A percentile compares a stretch with the other conserved stretches of the same genome.
phyloP scores from a whole-genome alignment of 2,329 filamentous ascomycete genomes.

The Setomelanomma holmii region DNA sequence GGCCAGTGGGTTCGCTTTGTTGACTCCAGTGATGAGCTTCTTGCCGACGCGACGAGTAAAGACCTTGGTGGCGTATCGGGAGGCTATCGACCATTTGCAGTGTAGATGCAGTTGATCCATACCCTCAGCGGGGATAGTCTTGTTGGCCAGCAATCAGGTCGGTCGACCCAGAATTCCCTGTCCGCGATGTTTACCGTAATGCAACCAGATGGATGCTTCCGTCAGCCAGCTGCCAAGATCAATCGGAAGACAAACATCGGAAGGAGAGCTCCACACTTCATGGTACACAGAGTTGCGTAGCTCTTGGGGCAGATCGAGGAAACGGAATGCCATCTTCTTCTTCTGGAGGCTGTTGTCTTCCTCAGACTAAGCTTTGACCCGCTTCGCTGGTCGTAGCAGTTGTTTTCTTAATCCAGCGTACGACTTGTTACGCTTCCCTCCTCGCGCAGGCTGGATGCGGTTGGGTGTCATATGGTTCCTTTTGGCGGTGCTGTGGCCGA shows the following conservation, averaged over 20 bases:
- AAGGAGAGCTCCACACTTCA: neutral
- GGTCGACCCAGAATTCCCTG: neutral
- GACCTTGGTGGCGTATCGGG: neutral
- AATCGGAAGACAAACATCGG: neutral
- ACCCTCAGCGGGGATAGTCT: neutral
- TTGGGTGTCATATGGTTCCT: too few species aligned
- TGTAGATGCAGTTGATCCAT: neutral
- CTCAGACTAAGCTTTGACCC: too few species aligned
- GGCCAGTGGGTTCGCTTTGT: too few species aligned
- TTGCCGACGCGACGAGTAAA: too few species aligned
- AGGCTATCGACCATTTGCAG: neutral
- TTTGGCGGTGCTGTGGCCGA: too few species aligned
- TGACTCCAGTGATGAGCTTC: too few species aligned
- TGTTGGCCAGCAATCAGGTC: neutral
- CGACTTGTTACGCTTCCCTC: too few species aligned
- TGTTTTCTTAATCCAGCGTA: too few species aligned
- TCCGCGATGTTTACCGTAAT: neutral
- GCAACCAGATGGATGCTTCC: neutral
- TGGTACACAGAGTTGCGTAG: neutral
- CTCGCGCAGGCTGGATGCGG: too few species aligned
- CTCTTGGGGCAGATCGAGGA: neutral
- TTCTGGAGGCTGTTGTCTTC: too few species aligned
- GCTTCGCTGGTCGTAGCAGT: too few species aligned
- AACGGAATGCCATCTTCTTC: too few species aligned
- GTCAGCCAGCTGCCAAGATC: neutral